Percentiles rank a stretch among this genome's conserved stretches.
phyloP scores from a whole-genome alignment of 2,329 filamentous ascomycete genomes.

The Aureobasidium sp. region DNA sequence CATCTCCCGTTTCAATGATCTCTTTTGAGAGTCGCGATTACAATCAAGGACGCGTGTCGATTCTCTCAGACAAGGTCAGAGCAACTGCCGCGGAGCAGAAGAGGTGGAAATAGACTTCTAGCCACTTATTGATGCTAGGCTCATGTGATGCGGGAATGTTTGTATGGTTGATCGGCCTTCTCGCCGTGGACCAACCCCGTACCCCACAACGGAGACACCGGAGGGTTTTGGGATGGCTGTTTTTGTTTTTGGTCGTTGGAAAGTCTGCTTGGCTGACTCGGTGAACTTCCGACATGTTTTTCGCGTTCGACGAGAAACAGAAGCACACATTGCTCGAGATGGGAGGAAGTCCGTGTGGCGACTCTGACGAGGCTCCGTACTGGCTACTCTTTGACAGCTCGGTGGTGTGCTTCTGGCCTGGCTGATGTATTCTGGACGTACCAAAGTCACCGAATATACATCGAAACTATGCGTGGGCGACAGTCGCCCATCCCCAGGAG shows the following conservation, averaged over 20 bases:
- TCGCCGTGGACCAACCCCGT: not conserved
- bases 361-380: too few species aligned
- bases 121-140: not conserved
- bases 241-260: not conserved
- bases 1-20: not conserved
- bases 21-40: too few species aligned
- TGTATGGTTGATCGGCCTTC: not conserved
- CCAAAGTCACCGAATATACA: not conserved
- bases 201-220: not conserved
- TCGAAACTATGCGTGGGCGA: not conserved
- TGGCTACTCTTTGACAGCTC: not conserved
- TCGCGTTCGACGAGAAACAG: not conserved
- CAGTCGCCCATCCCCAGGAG: not conserved
- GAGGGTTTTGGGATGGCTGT: not conserved
- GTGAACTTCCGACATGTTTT: not conserved
- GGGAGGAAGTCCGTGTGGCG: not conserved
- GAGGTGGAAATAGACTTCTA: conserved; percentile 5
- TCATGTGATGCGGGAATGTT: conserved; percentile 3
- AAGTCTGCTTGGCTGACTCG: conserved; percentile 4
- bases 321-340: too few species aligned
- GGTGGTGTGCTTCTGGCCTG: not conserved
- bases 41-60: not conserved
- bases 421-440: not conserved
- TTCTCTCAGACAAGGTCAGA: not conserved
- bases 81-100: not conserved